A percentile compares a stretch with the other conserved stretches of the same genome.
Evolutionary conservation across 2,329 filamentous ascomycete genomes (phyloP).

Genomic region (Camillea tinctor): DNA sequence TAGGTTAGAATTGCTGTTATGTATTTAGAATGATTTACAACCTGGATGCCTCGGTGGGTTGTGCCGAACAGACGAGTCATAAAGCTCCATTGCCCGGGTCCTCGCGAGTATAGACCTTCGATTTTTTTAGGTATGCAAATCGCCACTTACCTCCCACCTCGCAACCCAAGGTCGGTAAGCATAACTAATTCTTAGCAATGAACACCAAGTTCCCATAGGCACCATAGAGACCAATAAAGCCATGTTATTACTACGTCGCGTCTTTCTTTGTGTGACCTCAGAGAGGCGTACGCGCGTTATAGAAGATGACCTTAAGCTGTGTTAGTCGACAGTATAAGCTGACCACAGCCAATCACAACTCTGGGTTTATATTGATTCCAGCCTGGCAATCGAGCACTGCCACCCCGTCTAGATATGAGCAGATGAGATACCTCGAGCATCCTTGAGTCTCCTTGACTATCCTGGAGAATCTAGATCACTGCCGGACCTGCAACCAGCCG

Average conservation of each 20-base stretch:
- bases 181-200: not conserved
- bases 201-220: not conserved
- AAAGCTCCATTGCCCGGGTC: not conserved
- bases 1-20: not conserved
- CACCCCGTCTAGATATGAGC: not conserved
- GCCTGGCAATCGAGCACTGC: not conserved
- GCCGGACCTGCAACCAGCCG: too few relatives aligned
- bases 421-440: not conserved
- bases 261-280: not conserved
- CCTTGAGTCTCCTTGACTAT: too few relatives aligned
- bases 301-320: not conserved
- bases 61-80: not conserved
- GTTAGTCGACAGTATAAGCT: not conserved
- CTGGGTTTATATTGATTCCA: not conserved
- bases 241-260: not conserved
- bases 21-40: not conserved
- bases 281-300: not conserved
- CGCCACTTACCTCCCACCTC: not conserved
- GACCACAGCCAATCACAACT: not conserved
- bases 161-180: not conserved
- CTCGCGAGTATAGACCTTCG: not conserved
- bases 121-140: not conserved
- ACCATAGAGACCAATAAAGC: not conserved
- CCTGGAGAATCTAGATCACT: too few relatives aligned
- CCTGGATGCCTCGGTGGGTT: not conserved